Percentiles rank a stretch among this genome's conserved stretches.
Conservation (phyloP, 2,329 filamentous ascomycete species). For the Hymenoscyphus repandus region DNA sequence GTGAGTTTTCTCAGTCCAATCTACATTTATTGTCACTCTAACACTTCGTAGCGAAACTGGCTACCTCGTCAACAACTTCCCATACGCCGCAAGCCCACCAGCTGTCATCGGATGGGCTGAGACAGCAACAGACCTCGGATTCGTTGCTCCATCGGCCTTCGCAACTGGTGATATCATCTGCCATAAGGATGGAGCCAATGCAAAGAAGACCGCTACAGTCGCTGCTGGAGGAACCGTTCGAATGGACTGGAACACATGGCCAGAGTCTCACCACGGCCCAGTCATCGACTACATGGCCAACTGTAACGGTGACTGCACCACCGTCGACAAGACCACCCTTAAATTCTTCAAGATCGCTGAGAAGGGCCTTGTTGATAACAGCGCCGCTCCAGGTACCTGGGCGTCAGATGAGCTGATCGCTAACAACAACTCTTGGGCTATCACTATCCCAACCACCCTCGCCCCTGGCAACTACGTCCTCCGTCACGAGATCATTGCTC, state of each 20-base stretch:
- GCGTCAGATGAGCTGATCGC: constrained; percentile 43
- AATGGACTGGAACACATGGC: constrained; percentile 46
- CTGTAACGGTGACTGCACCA: constrained; percentile 33
- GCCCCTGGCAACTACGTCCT: constrained; percentile 46
- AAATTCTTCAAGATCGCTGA: constrained; percentile 41
- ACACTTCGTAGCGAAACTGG: constrained; percentile 28
- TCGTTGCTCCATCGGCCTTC: constrained; percentile 43
- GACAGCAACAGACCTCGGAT: constrained; percentile 40
- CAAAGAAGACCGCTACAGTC: constrained; percentile 36
- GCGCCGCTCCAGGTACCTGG: constrained; percentile 35
- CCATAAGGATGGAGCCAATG: constrained; percentile 39
- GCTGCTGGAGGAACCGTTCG: constrained; percentile 41
- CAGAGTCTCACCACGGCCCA: constrained; percentile 40
- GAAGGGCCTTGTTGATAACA: constrained; percentile 33
- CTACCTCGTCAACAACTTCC: constrained; percentile 15
- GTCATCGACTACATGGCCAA: constrained; percentile 24
- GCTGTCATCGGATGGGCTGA: constrained; percentile 36
- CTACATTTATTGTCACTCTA: background rate
- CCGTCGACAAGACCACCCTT: constrained; percentile 33
- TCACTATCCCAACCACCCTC: constrained; percentile 40
- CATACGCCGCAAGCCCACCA: constrained; percentile 21
- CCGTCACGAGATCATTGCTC: constrained; percentile 44
- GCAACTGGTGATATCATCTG: constrained; percentile 42
- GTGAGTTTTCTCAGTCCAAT: constrained; percentile 11
- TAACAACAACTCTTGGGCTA: constrained; percentile 47